Evolutionary conservation across 129 eudicot species (phyloP), one percentile per base, ranked within the genome.

Genomic region (Dittrichia graveolens): DNA sequence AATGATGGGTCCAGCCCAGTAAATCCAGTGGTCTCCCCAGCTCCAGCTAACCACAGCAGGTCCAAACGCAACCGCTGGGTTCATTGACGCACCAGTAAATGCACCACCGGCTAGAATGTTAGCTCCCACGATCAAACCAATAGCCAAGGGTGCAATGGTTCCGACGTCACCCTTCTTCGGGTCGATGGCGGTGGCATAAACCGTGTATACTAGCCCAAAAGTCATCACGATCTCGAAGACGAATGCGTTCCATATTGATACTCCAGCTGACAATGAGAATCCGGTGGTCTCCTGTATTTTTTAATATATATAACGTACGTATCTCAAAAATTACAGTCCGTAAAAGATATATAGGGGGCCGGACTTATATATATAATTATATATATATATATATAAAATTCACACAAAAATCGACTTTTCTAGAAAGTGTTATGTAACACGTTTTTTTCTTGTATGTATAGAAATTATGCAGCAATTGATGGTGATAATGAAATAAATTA

Each of bases 41-140:
- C 75, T 74, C 73, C 70, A 83, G 75, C 87, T 80, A 13, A 83
- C 83, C 61, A 83, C 55, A 5, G 91, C 91, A 3, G 91, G 91
- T 0, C 91, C 91, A 53, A 86, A 86, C 6, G 88, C 80, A 0
- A 86, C 88, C 0, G 88, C 88, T 4, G 88, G 91, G 78, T 86
- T 86, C 91, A 86, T 86, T 24, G 91, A 83, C 35, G 91, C 91
- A 2, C 91, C 91, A 0, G 82, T 80, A 66, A 86, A 86, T 1
- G 88, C 83, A 52, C 91, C 91, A n/a, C 88, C 91, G 7, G 83
- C 85, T 15, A 86, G 72, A 77, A 80, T 86, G 72, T 86, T 83
- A 44, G 88, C 91, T 19, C 84, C 91, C 11, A 86, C 91, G 12
- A 86, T 47, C 38, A 86, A 80, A 67, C 91, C 91, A 62, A 86